Percentiles rank a stretch among this genome's conserved stretches.
Conservation (phyloP, 2,329 filamentous ascomycete species). For the Microdochium nivale region DNA sequence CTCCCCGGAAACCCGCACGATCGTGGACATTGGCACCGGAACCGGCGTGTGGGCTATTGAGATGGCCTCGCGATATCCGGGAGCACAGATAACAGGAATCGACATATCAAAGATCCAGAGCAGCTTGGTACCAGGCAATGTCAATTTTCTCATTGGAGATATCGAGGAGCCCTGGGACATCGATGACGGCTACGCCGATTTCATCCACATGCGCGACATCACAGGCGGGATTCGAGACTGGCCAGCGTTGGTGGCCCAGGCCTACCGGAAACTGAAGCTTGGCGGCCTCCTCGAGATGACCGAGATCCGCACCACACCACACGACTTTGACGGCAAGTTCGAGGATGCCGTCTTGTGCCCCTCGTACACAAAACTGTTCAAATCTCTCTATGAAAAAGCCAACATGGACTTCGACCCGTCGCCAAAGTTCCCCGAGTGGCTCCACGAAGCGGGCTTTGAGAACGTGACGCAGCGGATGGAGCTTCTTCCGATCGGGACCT, state of each 20-base stretch:
- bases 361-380: constrained; percentile 24
- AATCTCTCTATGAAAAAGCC: constrained; percentile 14
- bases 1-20: constrained; percentile 14
- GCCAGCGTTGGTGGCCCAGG: constrained; percentile 23
- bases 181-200: constrained; percentile 22
- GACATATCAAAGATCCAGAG: constrained; percentile 32
- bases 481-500: constrained; percentile 29
- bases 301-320: constrained; percentile 29
- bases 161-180: constrained; percentile 37
- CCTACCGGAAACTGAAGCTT: constrained; percentile 30
- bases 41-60: constrained; percentile 34
- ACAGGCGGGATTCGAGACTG: constrained; percentile 36
- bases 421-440: constrained; percentile 22
- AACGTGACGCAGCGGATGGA: constrained; percentile 28
- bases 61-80: constrained; percentile 29
- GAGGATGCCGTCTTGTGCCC: constrained; percentile 20
- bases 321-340: constrained; percentile 26
- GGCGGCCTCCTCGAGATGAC: constrained; percentile 36
- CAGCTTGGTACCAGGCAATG: constrained; percentile 45
- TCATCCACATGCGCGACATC: constrained; percentile 33
- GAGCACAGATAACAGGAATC: constrained; percentile 28
- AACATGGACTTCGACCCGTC: constrained; percentile 31
- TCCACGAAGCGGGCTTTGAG: constrained; percentile 29
- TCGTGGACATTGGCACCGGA: constrained; percentile 33
- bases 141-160: constrained; percentile 51